Percentiles rank a stretch among this genome's conserved stretches.
These are phyloP conservation scores for Pseudotulostoma volvatum DNA, from an alignment of 495 filamentous ascomycete genomes.

Conservation along the genomic window DNA sequence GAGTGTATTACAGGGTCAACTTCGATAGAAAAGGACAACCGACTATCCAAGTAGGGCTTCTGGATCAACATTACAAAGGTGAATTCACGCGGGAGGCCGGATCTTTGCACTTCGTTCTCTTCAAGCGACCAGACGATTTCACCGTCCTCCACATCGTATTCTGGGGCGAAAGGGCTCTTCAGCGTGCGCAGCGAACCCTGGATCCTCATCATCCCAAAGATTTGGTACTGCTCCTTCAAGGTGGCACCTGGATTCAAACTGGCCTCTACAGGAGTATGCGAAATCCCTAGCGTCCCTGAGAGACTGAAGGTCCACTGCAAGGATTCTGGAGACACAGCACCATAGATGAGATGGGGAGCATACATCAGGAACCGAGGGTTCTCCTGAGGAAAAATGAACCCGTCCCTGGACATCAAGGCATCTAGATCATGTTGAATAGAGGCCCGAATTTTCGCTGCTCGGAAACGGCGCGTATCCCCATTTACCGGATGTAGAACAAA, in stretches of 20 bases:
- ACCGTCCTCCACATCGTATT: constrained; percentile 27
- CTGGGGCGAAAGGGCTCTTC: constrained; percentile 16
- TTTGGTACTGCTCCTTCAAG: constrained; percentile 22
- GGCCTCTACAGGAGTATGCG: constrained; percentile 28
- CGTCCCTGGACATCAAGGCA: not conserved
- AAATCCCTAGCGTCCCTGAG: constrained; percentile 30
- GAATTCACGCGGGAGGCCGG: constrained; percentile 38
- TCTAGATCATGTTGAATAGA: constrained; percentile 15
- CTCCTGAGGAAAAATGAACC: constrained; percentile 6
- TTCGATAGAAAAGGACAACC: constrained; percentile 16
- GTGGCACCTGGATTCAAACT: constrained; percentile 27
- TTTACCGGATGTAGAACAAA: constrained; percentile 35
- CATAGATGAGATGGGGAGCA: constrained; percentile 36
- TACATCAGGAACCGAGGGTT: constrained; percentile 33
- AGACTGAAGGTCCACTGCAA: constrained; percentile 37
- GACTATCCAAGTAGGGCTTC: constrained; percentile 19
- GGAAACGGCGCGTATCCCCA: constrained; percentile 28
- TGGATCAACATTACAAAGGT: constrained; percentile 37
- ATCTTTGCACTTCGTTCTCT: constrained; percentile 33
- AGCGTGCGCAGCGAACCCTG: constrained; percentile 32
- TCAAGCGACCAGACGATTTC: constrained; percentile 36
- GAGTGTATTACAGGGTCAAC: constrained; percentile 26
- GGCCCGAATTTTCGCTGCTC: constrained; percentile 28
- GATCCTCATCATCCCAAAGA: constrained; percentile 39
- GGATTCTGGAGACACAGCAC: constrained; percentile 34